Base-by-base conservation (phyloP, 2,329 filamentous ascomycete genomes). In the Stylonectria norvegica region DNA sequence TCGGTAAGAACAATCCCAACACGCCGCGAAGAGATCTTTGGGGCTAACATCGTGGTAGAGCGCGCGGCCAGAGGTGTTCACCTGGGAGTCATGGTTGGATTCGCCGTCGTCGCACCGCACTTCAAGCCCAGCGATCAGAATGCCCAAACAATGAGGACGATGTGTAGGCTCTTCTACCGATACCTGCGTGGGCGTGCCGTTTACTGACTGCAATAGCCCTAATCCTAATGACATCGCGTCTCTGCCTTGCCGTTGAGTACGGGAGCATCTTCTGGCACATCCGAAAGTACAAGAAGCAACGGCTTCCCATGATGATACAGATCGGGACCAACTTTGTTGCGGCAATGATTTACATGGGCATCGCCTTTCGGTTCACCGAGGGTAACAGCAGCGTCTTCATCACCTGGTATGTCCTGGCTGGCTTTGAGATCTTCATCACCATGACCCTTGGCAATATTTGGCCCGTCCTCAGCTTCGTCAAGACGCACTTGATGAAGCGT, bases 61-160 rank as follows among this genome's bases (percentile, higher is more conserved):
- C 73, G 81, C 20, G 50, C 70, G 19, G 75, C 73, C 45, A 78
- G 81, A 53, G 76, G 72, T 3, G 48, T 78, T 3, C 79, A 85
- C 48, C 74, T 85, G 5, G 79, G 74, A 18, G 74, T 79, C 28
- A 80, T 85, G 75, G 71, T 82, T 29, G 79, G 78, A 3, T 83
- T 85, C 48, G 77, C 80, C 5, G 76, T 81, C 22, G 73, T 81
- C 5, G 79, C 77, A 1, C 67, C 69, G 8, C 66, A 64, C 31
- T 73, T 72, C 33, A 58, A 66, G 10, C 65, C 69, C 0, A 45
- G 55, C 2, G 45, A 66, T 9, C 68, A 72, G 46, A 53, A 67
- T 7, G 36, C 54, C 14, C 45, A 53, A 15, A 65, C 66, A 1
- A 70, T 71, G 57, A 57, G 57, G 33, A 61, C 63, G 5, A 66